Base-by-base conservation (phyloP, 495 filamentous ascomycete genomes). In the Trypethelium eluteriae region DNA sequence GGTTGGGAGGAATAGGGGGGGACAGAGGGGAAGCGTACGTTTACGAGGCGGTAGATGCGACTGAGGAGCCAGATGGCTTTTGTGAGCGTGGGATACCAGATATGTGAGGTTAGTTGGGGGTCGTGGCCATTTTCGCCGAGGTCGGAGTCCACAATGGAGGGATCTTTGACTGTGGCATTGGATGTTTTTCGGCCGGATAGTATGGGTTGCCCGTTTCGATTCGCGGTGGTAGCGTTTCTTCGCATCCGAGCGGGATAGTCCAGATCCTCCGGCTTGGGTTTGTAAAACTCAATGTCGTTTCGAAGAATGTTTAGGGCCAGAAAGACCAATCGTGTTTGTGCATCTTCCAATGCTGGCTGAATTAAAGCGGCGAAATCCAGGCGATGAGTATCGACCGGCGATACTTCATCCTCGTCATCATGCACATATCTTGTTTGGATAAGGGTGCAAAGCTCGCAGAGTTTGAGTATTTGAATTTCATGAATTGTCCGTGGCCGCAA, bases 381-480 rank as follows among this genome's bases (percentile, higher is more conserved):
- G 63, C 85, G 82, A 61, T 80, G 80, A 16, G 76, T 72, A 56
- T 85, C 83, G 0, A 76, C 65, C 83, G 14, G 85, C 80, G 57
- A 89, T 83, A 59, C 44, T 6, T 68, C 75, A 39, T 96, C 92
- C 53, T 89, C 88, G 46, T 83, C 82, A 56, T 89, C 86, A 34
- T 88, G 79, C 70, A 93, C 81, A 69, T 96, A 96, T 50, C 88
- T 86, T n/a, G 89, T 90, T 69, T 93, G 91, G 11, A 96, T 78
- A 74, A 93, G 82, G 9, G 87, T 88, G 65, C 91, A 88, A 1
- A 96, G 78, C 70, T 91, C 89, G 76, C 91, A 96, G 3, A 93
- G 83, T 78, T 89, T 84, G 79, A 91, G 70, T 69, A 89, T 79
- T 84, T 79, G 84, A 25, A 81, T 86, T 72, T 91, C 88, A 68